These are phyloP conservation scores for Helianthus tuberosus DNA, from an alignment of 129 eudicot species.

Conservation along the genomic window DNA sequence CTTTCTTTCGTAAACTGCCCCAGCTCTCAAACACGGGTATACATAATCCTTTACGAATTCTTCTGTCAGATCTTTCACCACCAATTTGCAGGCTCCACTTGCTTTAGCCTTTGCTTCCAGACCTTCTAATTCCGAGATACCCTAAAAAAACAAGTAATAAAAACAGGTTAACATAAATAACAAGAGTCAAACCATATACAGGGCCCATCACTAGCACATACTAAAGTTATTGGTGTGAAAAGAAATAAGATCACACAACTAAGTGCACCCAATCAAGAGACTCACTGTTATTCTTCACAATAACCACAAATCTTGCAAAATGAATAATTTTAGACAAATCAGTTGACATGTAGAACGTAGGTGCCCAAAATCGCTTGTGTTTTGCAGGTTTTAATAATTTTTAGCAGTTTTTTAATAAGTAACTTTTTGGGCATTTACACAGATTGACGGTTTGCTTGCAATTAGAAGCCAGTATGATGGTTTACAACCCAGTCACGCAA, in stretches of 20 bases:
- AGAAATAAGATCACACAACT: too few relatives aligned
- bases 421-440: not conserved
- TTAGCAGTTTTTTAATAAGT: not conserved
- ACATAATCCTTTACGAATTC: constrained; percentile 87
- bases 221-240: too few relatives aligned
- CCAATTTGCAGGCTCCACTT: constrained; percentile 94
- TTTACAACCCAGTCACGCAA: not conserved
- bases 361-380: not conserved
- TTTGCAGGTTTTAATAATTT: not conserved
- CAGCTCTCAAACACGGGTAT: constrained; percentile 94
- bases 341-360: not conserved
- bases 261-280: too few relatives aligned
- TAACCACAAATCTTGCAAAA: not conserved
- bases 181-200: not conserved
- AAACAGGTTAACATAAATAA: not conserved
- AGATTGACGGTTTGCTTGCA: constrained; percentile 9
- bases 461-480: not conserved
- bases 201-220: not conserved
- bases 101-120: constrained; percentile 95
- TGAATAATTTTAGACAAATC: not conserved
- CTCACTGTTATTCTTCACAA: too few relatives aligned
- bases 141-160: constrained; percentile 41
- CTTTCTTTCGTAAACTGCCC: constrained; percentile 92
- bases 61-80: constrained; percentile 91
- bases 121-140: constrained; percentile 85